Base-by-base conservation (phyloP, 169 alveolate species). In the Cystoisospora suis region DNA sequence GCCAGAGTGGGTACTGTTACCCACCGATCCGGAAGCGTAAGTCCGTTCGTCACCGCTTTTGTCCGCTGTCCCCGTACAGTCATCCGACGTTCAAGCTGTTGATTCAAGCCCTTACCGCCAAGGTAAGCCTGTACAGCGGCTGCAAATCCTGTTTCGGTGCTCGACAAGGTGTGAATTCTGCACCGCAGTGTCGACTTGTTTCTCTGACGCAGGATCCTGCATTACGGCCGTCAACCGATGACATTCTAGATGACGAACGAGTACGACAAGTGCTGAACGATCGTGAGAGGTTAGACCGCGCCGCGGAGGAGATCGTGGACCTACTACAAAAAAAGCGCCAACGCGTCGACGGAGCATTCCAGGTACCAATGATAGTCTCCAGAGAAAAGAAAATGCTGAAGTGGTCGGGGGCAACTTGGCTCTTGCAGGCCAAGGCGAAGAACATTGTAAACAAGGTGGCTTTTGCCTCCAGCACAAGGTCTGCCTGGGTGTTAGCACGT, bases 251-350 rank as follows among this genome's bases (percentile, higher is more conserved):
- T 6, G 83, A 72, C 56, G 40, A 15, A 17, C 83, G 83, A 5
- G 83, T 72, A 34, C 83, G 83, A 3, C 58, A 38, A 38, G 44
- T 72, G 38, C 47, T 72, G 45, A 72, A 72, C 45, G 83, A 72
- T 34, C 53, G 83, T 27, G 58, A 36, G 32, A 47, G 83, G 45
- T 56, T 72, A 6, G 83, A 72, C 20, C 17, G 49, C 17, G 83
- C 83, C 17, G 3, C 58, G 56, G 83, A 72, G 44, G 83, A 72
- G 83, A 36, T 72, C 5, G 83, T 42, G 47, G 23, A 38, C 1
- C 58, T 72, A 3, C 32, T 72, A 40, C 83, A 38, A 38, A 36
- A 72, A 56, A 36, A 40, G 32, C 40, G 27, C 27, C 29, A 12
- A 53, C 65, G 23, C 65, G 23, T 15, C 29, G 65, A n/a, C n/a